A percentile compares a stretch with the other conserved stretches of the same genome.
phyloP scores from a whole-genome alignment of 2,329 filamentous ascomycete species.

The Penicillium brasilianum region DNA sequence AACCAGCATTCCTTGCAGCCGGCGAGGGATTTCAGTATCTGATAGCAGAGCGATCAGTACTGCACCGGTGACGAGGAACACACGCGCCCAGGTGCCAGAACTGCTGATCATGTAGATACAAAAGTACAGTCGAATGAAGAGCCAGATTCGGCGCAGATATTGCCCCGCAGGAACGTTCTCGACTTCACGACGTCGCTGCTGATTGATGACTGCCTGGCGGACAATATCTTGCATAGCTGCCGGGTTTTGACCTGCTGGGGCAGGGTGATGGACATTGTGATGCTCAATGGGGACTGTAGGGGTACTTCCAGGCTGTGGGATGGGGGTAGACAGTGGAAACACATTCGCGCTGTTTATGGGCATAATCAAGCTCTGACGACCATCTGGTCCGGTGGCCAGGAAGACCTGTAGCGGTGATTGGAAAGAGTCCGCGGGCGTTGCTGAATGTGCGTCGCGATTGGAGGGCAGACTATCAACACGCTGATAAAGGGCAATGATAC shows the following conservation, averaged over 20 bases:
- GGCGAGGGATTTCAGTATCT: slow-evolving; percentile 46
- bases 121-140: slow-evolving; percentile 62
- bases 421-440: background rate
- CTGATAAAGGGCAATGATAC: slow-evolving; percentile 1
- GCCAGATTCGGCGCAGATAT: slow-evolving; percentile 57
- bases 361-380: slow-evolving; percentile 14
- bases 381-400: slow-evolving; percentile 11
- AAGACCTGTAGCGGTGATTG: background rate
- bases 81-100: slow-evolving; percentile 52
- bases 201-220: slow-evolving; percentile 41
- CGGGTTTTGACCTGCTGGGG: slow-evolving; percentile 13
- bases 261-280: background rate
- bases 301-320: background rate
- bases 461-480: background rate
- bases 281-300: background rate
- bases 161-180: slow-evolving; percentile 32
- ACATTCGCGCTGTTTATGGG: background rate
- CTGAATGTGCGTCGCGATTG: background rate
- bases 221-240: slow-evolving; percentile 38
- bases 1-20: slow-evolving; percentile 41
- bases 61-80: slow-evolving; percentile 46
- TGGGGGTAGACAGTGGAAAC: background rate
- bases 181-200: slow-evolving; percentile 27
- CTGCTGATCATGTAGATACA: slow-evolving; percentile 64
- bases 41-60: slow-evolving; percentile 48